Evolutionary conservation across 2,329 filamentous ascomycete genomes (phyloP), one percentile per base, ranked within the genome.

Genomic region (Aspergillus glaucus): DNA sequence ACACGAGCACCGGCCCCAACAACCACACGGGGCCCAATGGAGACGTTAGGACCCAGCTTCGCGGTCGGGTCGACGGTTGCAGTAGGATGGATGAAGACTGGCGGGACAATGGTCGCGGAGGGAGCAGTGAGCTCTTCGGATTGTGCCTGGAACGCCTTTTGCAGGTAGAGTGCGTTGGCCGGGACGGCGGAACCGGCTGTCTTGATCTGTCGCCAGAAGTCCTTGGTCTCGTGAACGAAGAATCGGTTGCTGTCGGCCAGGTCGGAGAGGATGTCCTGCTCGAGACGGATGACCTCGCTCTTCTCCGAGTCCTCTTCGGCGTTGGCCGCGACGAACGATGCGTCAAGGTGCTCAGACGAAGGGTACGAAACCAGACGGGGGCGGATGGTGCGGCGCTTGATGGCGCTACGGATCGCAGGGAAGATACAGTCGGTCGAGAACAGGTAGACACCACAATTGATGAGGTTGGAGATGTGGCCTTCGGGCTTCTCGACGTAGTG

Each of bases 181-280:
- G 93, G 93, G 24, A 98, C 90, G 44, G 93, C 93, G 5, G 92
- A 97, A 51, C 93, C 93, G 51, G 93, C 93, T 1, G 93, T 96
- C 81, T 98, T 98, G 81, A 98, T 97, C 78, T 98, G 93, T 61
- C 93, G 89, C 93, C 93, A 98, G 73, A 98, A 98, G 70, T 97
- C 93, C 76, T 94, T 95, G 57, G 92, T 97, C 77, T 98, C 93
- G 70, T 95, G 87, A 28, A 97, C 93, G 73, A 90, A 97, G 78
- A 98, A 98, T 70, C 93, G 88, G 75, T 95, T 93, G 80, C 83
- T 95, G 73, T 97, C 93, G 53, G 93, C 92, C 63, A 97, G 84
- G 64, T 97, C 92, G 45, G 90, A 87, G 51, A 98, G 80, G 46
- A 97, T 95, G 67, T 98, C 93, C 75, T 97, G 93, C 75, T 98